A percentile compares a stretch with the other conserved stretches of the same genome.
Conservation (phyloP, 2,329 filamentous ascomycete genomes). For the Fusarium sp. region DNA sequence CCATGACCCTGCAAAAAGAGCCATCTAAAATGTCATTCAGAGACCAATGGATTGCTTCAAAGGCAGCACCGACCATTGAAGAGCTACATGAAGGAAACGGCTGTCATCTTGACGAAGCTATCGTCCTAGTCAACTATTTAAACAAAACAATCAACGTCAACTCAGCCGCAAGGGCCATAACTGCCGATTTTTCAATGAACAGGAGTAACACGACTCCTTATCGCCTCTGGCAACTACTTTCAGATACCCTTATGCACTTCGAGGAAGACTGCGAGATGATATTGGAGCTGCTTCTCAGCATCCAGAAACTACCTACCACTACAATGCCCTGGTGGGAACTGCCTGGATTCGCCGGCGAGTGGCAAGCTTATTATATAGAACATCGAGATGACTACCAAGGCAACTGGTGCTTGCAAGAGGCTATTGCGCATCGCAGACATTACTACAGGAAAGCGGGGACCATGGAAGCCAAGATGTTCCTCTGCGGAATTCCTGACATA, state of each 20-base stretch:
- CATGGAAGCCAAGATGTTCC: constrained; percentile 4
- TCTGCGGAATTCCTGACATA: neutral
- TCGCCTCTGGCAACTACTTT: neutral
- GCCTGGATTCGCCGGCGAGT: rapidly evolving
- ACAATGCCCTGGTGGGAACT: neutral
- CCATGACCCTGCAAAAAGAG: too few species aligned
- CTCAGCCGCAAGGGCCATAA: neutral
- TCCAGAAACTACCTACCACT: neutral
- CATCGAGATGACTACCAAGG: neutral
- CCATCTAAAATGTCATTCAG: neutral
- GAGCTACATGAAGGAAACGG: neutral
- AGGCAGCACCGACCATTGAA: neutral
- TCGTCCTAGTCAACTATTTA: constrained; percentile 11
- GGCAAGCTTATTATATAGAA: neutral
- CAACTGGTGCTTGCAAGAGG: neutral
- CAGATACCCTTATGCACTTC: rapidly evolving
- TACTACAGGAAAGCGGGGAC: neutral
- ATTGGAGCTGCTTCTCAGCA: neutral
- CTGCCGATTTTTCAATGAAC: rapidly evolving
- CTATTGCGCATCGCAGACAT: neutral
- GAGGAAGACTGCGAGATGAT: constrained; percentile 3
- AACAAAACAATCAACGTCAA: neutral
- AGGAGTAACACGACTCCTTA: rapidly evolving
- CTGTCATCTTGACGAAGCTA: constrained; percentile 3
- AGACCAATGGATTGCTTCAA: neutral